Percentiles rank a stretch among this genome's conserved stretches.
phyloP scores from a whole-genome alignment of 306 rosid species.

The Fagus sylvatica region DNA sequence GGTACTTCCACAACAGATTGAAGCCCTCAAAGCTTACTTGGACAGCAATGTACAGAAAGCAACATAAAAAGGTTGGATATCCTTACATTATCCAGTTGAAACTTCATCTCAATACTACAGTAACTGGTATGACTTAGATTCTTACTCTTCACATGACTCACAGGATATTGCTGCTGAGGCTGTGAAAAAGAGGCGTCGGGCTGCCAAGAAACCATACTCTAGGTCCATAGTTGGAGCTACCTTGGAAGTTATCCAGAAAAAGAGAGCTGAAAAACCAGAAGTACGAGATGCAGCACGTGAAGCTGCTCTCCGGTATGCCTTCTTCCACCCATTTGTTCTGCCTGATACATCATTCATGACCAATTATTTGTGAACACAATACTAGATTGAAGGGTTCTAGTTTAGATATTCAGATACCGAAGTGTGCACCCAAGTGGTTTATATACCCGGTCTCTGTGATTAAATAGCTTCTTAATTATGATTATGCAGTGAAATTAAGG shows the following conservation, averaged over 20 bases:
- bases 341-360: not conserved
- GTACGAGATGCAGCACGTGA: conserved; percentile 83
- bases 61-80: conserved; percentile 68
- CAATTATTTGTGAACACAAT: no score
- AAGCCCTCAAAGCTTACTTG: conserved; percentile 89
- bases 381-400: not conserved
- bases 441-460: not conserved
- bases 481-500: conserved; percentile 72
- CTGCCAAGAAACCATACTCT: conserved; percentile 70
- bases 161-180: conserved; percentile 77
- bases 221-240: conserved; percentile 72
- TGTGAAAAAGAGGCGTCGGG: conserved; percentile 70
- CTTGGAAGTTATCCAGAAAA: conserved; percentile 70
- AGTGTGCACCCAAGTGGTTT: not conserved
- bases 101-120: not conserved
- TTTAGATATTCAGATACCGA: not conserved
- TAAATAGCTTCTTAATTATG: conserved; percentile 1
- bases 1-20: conserved; percentile 72
- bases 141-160: not conserved
- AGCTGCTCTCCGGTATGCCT: conserved; percentile 68
- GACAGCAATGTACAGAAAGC: conserved; percentile 92
- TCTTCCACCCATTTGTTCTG: not conserved
- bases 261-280: conserved; percentile 67
- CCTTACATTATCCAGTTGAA: not conserved
- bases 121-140: not conserved